Evolutionary conservation across 2,329 filamentous ascomycete species (phyloP).

Genomic region (Neofusicoccum ribis): DNA sequence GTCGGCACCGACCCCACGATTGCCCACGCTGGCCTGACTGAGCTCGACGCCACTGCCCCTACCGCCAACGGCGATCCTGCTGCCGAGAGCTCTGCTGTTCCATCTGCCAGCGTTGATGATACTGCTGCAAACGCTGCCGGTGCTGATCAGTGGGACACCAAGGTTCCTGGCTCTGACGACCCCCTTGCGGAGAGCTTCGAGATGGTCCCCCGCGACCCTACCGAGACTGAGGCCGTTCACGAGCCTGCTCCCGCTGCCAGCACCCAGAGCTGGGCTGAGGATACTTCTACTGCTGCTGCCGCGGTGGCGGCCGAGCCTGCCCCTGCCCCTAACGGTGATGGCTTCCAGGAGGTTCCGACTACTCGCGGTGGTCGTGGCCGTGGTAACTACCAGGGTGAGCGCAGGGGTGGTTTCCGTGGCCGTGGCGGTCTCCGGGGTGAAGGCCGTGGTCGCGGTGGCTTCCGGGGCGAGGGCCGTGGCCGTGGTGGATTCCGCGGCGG

Average conservation of each 20-base stretch:
- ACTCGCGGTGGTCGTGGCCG: slow-evolving; percentile 52
- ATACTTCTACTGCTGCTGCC: slow-evolving; percentile 49
- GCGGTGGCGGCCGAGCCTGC: slow-evolving; percentile 25
- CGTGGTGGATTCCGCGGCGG: slow-evolving; percentile 48
- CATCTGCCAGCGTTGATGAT: slow-evolving; percentile 41
- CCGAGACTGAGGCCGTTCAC: slow-evolving; percentile 70
- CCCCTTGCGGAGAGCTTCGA: slow-evolving; percentile 69
- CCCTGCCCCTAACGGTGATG: slow-evolving; percentile 52
- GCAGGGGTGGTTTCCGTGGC: slow-evolving; percentile 57
- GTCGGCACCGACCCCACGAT: slow-evolving; percentile 65
- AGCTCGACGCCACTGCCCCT: slow-evolving; percentile 54
- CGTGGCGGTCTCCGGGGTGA: slow-evolving; percentile 47
- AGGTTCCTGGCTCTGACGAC: slow-evolving; percentile 48
- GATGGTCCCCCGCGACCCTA: slow-evolving; percentile 69
- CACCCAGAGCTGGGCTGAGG: slow-evolving; percentile 80
- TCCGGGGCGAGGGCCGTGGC: slow-evolving; percentile 34
- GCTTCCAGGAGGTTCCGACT: slow-evolving; percentile 68
- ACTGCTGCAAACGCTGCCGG: slow-evolving; percentile 55
- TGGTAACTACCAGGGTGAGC: slow-evolving; percentile 41
- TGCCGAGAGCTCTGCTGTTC: slow-evolving; percentile 32
- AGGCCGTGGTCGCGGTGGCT: slow-evolving; percentile 37
- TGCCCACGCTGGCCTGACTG: slow-evolving; percentile 66
- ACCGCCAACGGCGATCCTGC: slow-evolving; percentile 33
- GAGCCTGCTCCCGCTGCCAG: slow-evolving; percentile 56
- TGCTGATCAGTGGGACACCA: slow-evolving; percentile 67